phyloP scores from a whole-genome alignment of 2,329 filamentous ascomycete genomes.

The Fusarium xyrophilum region DNA sequence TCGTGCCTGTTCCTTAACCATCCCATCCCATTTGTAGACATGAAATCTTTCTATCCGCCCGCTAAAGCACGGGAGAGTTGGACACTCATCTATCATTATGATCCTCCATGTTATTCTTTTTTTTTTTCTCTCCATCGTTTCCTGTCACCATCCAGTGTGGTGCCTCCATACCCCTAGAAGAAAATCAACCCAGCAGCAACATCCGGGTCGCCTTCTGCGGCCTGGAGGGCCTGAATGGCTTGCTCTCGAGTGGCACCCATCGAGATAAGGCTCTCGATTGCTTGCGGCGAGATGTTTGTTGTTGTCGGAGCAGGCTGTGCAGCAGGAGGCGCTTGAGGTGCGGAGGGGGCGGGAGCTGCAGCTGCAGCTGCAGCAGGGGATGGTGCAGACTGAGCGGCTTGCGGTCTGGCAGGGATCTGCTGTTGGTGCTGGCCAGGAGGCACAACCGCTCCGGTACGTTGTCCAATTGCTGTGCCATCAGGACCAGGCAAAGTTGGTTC shows the following conservation, averaged over 20 bases:
- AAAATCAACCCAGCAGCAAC: conserved; percentile 84
- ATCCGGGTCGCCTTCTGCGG: conserved; percentile 85
- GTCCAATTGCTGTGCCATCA: conserved; percentile 87
- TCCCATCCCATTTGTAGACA: not conserved
- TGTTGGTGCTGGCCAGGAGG: conserved; percentile 36
- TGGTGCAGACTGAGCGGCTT: conserved; percentile 38
- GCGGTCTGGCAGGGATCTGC: conserved; percentile 23
- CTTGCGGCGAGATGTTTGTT: conserved; percentile 61
- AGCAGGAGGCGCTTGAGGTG: conserved; percentile 40
- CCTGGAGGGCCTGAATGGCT: conserved; percentile 81
- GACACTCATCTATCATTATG: conserved; percentile 36
- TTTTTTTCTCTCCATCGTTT: not conserved
- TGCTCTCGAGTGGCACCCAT: conserved; percentile 79
- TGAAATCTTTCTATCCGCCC: conserved; percentile 35
- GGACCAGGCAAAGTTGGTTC: conserved; percentile 88
- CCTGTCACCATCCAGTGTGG: conserved; percentile 12
- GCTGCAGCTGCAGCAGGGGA: conserved; percentile 41
- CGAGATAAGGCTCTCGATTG: conserved; percentile 76
- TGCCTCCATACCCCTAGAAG: conserved; percentile 37
- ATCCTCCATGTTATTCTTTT: conserved; percentile 22
- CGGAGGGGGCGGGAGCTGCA: conserved; percentile 39
- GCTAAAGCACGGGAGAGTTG: conserved; percentile 9
- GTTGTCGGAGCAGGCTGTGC: conserved; percentile 39
- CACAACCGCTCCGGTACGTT: conserved; percentile 77
- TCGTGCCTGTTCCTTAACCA: conserved; percentile 13